phyloP scores from a whole-genome alignment of 306 rosid genomes.

The Lotus japonicus region DNA sequence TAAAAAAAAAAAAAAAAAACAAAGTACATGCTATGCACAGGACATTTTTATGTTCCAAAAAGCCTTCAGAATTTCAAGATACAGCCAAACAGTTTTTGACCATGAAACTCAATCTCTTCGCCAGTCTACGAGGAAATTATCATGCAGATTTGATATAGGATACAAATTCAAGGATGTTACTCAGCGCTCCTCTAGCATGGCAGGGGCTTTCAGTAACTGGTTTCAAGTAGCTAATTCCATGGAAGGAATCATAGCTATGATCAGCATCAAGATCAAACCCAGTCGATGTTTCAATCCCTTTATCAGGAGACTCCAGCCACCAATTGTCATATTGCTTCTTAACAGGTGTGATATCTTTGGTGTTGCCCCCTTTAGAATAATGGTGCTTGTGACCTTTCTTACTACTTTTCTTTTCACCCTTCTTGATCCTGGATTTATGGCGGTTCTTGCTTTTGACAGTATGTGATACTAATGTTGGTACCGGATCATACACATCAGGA shows the following conservation, averaged over 20 bases:
- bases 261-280: conserved; percentile 37
- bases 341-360: too few species aligned
- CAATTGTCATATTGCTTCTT: conserved; percentile 43
- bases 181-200: conserved; percentile 57
- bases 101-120: not conserved
- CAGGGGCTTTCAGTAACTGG: conserved; percentile 42
- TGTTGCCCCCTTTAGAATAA: conserved; percentile 43
- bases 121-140: not conserved
- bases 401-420: conserved; percentile 54
- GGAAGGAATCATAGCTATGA: conserved; percentile 40
- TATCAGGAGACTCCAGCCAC: conserved; percentile 14
- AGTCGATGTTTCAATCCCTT: conserved; percentile 17
- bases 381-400: conserved; percentile 57
- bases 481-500: conserved; percentile 84
- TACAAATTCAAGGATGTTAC: not conserved
- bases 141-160: not conserved
- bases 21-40: not conserved
- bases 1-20: not conserved
- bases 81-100: not conserved
- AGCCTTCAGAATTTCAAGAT: not conserved
- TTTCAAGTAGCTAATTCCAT: conserved; percentile 50
- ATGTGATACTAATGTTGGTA: conserved; percentile 46
- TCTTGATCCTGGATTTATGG: conserved; percentile 47
- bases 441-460: conserved; percentile 58
- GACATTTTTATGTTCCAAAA: not conserved